phyloP scores from a whole-genome alignment of 2,329 filamentous ascomycete genomes.

The Scytalidium lignicola region DNA sequence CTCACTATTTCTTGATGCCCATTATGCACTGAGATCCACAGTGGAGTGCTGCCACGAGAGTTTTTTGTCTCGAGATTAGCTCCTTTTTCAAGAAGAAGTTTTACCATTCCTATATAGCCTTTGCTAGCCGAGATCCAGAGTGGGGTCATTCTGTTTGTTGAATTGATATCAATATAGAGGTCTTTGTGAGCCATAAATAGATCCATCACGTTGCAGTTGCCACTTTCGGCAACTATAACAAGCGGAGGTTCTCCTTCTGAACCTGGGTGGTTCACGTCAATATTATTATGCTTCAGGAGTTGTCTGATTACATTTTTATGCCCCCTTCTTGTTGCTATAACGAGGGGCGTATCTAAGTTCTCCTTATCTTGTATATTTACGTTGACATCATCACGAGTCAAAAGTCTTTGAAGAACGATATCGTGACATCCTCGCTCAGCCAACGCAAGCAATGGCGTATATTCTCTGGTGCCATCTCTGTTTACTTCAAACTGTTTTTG shows the following conservation, averaged over 20 bases:
- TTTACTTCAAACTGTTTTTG: background rate
- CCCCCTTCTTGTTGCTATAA: background rate
- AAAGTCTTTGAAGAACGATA: background rate
- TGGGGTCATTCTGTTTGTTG: background rate
- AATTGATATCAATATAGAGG: background rate
- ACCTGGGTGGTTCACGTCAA: background rate
- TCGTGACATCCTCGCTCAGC: background rate
- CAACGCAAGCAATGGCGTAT: background rate
- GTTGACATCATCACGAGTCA: background rate
- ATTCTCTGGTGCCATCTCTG: background rate
- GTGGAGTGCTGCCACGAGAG: background rate
- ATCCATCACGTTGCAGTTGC: too few relatives aligned
- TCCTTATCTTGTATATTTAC: background rate
- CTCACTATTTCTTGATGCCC: background rate
- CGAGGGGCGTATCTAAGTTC: background rate
- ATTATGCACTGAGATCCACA: background rate
- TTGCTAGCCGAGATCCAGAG: background rate
- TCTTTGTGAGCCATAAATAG: too few relatives aligned
- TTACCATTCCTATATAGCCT: background rate
- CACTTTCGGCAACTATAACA: too few relatives aligned
- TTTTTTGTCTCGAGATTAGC: background rate
- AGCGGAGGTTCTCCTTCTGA: background rate
- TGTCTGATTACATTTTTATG: background rate
- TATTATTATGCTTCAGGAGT: background rate
- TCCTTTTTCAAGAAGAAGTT: conserved; percentile 1